Conservation (phyloP, 2,329 filamentous ascomycete genomes). For the Penicillium polonicum region DNA sequence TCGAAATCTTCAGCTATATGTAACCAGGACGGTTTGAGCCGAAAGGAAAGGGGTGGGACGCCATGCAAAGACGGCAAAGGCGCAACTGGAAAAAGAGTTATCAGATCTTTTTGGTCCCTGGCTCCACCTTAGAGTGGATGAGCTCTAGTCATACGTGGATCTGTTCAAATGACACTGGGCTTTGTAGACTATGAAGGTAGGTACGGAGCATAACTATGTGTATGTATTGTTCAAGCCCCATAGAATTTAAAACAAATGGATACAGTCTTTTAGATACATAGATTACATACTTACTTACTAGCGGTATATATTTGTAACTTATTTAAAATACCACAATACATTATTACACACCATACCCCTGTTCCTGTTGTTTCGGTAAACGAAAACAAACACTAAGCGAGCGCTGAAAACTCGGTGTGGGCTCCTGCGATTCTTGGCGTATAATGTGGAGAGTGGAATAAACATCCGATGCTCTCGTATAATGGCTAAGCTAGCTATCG, state of each 20-base stretch:
- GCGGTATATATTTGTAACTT: neutral
- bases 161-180: neutral
- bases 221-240: neutral
- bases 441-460: neutral
- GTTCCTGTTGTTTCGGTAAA: neutral
- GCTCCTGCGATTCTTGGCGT: neutral
- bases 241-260: neutral
- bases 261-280: neutral
- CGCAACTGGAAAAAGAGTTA: neutral
- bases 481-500: neutral
- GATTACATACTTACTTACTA: neutral
- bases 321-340: neutral
- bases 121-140: conserved; percentile 1
- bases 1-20: neutral
- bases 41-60: neutral
- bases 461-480: neutral
- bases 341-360: neutral
- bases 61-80: neutral
- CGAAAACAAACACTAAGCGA: neutral
- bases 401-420: neutral
- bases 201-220: neutral
- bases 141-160: neutral
- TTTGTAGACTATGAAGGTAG: neutral
- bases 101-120: conserved; percentile 7
- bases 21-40: neutral